Conservation (phyloP, 2,329 filamentous ascomycete species). For the Aureobasidium sp. region DNA sequence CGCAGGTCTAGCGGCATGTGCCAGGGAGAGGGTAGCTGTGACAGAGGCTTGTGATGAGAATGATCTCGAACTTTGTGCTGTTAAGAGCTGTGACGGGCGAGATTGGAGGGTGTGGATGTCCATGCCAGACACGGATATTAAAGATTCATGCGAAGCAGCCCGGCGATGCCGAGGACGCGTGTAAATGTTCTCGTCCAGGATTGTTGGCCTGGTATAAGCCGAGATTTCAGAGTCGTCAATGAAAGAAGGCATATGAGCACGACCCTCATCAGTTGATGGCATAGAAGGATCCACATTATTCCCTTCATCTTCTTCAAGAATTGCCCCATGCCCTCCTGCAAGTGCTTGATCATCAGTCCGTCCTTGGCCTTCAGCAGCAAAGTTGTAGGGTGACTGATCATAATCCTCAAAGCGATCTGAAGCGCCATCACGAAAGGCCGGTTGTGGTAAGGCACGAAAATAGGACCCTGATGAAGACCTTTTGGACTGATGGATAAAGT, state of each 20-base stretch:
- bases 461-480: slow-evolving; percentile 42
- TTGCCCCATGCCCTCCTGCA: slow-evolving; percentile 10
- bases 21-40: slow-evolving; percentile 25
- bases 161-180: slow-evolving; percentile 50
- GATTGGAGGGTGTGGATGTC: slow-evolving; percentile 73
- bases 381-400: not conserved
- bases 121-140: slow-evolving; percentile 78
- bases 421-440: slow-evolving; percentile 12
- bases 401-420: slow-evolving; percentile 6
- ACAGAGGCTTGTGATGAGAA: slow-evolving; percentile 42
- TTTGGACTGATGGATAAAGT: slow-evolving; percentile 57
- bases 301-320: slow-evolving; percentile 15
- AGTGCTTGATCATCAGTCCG: not conserved
- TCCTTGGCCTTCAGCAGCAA: slow-evolving; percentile 3
- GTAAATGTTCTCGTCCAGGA: slow-evolving; percentile 26
- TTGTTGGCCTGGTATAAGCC: slow-evolving; percentile 23
- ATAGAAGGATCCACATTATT: slow-evolving; percentile 6
- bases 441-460: slow-evolving; percentile 17
- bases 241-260: slow-evolving; percentile 10
- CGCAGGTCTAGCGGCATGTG: slow-evolving; percentile 28
- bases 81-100: slow-evolving; percentile 67
- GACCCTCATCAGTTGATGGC: not conserved
- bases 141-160: slow-evolving; percentile 74
- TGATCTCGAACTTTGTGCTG: slow-evolving; percentile 42
- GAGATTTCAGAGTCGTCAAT: slow-evolving; percentile 17